Base-by-base conservation (phyloP, 768 basidiomycete genomes). In the Daedaleopsis sinensis region DNA sequence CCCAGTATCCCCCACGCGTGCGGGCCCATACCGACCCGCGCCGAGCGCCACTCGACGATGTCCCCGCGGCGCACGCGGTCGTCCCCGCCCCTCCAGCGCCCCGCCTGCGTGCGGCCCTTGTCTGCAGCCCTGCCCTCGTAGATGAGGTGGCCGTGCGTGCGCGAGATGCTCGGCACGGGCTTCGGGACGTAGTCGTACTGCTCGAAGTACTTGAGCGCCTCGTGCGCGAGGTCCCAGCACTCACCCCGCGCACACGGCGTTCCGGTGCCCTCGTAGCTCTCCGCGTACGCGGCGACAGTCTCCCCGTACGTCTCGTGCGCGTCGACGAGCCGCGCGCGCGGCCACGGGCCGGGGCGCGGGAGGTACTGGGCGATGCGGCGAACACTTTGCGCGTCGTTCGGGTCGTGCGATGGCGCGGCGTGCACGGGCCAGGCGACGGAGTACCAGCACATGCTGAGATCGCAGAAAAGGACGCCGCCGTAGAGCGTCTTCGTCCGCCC, bases 221-320 rank as follows among this genome's bases (percentile, higher is more conserved):
- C 78, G 64, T 75, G 72, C 16, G 84, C 84, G 36, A 86, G 68
- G 72, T 84, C 83, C 84, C 84, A 86, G 68, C 84, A 84, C 64
- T 84, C 83, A 39, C 83, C 82, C 24, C 78, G 78, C n/a, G 74
- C 82, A 58, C 83, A 80, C 53, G 75, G 79, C 57, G 73, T 63
- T 6, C 80, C 79, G 1, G 76, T 71, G 3, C 71, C 78, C 42
- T 75, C 74, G 63, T 78, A 84, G 27, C 72, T 69, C 65, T 81
- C 79, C 18, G 81, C 84, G 65, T 78, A 85, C 23, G 71, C 70
- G 0, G 80, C 82, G 42, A 85, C 72, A 1, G 76, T 76, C 52
- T 81, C 79, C 37, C 83, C 84, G 64, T 84, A 84, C 38, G 72
- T 75, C 69, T 80, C 77, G 67, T 77, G 74, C 10, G 83, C 83